phyloP scores from a whole-genome alignment of 768 basidiomycete species.

The Mycena maculata region DNA sequence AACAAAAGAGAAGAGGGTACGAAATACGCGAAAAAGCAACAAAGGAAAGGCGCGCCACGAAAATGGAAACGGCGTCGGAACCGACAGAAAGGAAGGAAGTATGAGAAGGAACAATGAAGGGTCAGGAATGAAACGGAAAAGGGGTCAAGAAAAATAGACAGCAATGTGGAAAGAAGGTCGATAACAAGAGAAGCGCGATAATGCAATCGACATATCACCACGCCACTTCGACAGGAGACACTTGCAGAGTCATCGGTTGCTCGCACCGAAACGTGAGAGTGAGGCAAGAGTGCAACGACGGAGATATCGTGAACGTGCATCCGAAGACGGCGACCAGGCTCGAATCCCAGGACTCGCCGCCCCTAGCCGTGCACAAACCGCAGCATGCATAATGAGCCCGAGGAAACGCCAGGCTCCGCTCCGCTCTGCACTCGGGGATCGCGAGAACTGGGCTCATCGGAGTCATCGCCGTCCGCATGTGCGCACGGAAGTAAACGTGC shows the following conservation, averaged over 20 bases:
- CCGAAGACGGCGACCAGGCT: not conserved
- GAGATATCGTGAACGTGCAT: conserved; percentile 17
- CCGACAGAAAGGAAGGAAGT: too few relatives aligned
- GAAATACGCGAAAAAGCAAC: not conserved
- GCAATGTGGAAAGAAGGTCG: conserved; percentile 17
- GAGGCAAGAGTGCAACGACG: not conserved
- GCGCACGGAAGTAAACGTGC: too few relatives aligned
- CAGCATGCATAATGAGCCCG: not conserved
- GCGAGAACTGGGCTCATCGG: too few relatives aligned
- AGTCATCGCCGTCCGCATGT: too few relatives aligned
- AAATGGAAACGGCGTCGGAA: conserved; percentile 16
- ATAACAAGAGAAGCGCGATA: conserved; percentile 13
- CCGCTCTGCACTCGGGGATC: too few relatives aligned
- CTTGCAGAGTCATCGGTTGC: not conserved
- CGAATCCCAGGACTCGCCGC: conserved; percentile 11
- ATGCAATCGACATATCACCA: conserved; percentile 11
- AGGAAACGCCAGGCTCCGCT: not conserved
- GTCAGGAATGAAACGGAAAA: not conserved
- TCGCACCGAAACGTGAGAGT: conserved; percentile 4
- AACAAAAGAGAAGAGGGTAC: conserved; percentile 14
- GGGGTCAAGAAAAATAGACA: not conserved
- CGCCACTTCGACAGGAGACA: not conserved
- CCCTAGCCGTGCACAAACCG: not conserved
- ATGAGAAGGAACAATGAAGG: conserved; percentile 5
- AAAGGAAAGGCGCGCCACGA: not conserved